A percentile compares a stretch with the other conserved stretches of the same genome.
Conservation (phyloP, 2,329 filamentous ascomycete species). For the Graphilbum fragrans region DNA sequence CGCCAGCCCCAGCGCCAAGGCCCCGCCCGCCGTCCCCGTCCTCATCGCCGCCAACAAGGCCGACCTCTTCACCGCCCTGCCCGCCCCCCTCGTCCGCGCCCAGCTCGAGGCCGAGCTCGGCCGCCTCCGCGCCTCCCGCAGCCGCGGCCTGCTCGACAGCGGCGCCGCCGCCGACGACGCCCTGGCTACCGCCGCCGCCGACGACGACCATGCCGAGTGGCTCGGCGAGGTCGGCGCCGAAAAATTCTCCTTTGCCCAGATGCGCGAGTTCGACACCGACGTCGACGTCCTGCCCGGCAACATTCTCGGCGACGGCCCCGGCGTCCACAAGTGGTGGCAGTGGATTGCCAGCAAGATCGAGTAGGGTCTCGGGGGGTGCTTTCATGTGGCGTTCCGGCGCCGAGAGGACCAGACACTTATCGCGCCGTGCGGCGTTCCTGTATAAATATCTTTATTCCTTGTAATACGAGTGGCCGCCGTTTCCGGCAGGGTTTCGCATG, state of each 20-base stretch:
- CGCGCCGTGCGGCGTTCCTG: too few relatives aligned
- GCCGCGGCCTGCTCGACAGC: conserved; percentile 72
- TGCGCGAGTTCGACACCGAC: conserved; percentile 71
- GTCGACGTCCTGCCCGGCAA: conserved; percentile 70
- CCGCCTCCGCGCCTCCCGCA: conserved; percentile 62
- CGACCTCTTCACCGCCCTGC: conserved; percentile 87
- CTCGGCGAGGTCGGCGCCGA: conserved; percentile 70
- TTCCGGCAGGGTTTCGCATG: too few relatives aligned
- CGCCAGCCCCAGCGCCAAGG: conserved; percentile 30
- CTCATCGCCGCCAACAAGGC: conserved; percentile 90
- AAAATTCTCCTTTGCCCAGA: conserved; percentile 66
- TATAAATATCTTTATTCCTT: too few relatives aligned
- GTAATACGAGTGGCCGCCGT: too few relatives aligned
- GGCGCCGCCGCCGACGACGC: conserved; percentile 54
- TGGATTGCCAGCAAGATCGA: conserved; percentile 75
- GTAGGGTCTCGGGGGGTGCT: conserved; percentile 9
- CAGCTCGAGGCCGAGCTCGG: conserved; percentile 72
- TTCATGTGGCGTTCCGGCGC: too few relatives aligned
- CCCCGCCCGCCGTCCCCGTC: conserved; percentile 52
- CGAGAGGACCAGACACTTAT: too few relatives aligned
- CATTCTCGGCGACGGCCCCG: conserved; percentile 51
- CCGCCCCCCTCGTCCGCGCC: conserved; percentile 60
- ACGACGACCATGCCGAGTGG: conserved; percentile 70
- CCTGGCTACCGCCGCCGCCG: conserved; percentile 22
- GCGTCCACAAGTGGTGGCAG: conserved; percentile 74